phyloP scores from a whole-genome alignment of 2,329 filamentous ascomycete genomes.

The Penicillium sp. region DNA sequence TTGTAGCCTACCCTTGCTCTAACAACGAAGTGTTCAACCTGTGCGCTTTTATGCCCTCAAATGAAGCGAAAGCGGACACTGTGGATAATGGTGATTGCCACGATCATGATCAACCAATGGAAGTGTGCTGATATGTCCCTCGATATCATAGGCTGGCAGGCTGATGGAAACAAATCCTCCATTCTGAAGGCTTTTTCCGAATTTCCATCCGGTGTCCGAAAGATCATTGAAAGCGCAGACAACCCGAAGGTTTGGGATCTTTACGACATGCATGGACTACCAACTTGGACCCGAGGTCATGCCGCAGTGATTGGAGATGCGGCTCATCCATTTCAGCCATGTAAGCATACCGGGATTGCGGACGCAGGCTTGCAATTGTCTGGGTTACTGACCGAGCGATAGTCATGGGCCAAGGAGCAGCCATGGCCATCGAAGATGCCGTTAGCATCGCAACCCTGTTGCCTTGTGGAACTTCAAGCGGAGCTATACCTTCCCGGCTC shows the following conservation, averaged over 20 bases:
- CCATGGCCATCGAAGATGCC: slow-evolving; percentile 38
- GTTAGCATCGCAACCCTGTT: slow-evolving; percentile 31
- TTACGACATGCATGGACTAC: slow-evolving; percentile 62
- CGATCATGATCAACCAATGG: too few species aligned
- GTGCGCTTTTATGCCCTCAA: slow-evolving; percentile 51
- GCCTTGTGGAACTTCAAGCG: slow-evolving; percentile 15
- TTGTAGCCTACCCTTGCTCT: slow-evolving; percentile 51
- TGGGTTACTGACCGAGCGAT: background rate
- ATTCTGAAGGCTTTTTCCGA: slow-evolving; percentile 18
- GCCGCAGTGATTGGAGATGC: slow-evolving; percentile 65
- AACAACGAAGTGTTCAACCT: slow-evolving; percentile 49
- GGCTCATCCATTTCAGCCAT: slow-evolving; percentile 66
- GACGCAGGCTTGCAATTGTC: too few species aligned
- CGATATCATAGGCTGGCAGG: slow-evolving; percentile 20
- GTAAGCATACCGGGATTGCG: slow-evolving; percentile 10
- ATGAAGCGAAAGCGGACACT: slow-evolving; percentile 26
- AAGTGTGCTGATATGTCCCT: too few species aligned
- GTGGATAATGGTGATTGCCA: slow-evolving; percentile 27
- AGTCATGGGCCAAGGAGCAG: slow-evolving; percentile 35
- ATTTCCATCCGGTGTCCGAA: slow-evolving; percentile 19
- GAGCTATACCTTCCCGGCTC: slow-evolving; percentile 19
- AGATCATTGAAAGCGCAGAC: slow-evolving; percentile 34
- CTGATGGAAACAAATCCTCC: slow-evolving; percentile 16
- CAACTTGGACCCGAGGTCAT: slow-evolving; percentile 55
- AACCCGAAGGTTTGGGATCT: slow-evolving; percentile 60